A percentile compares a stretch with the other conserved stretches of the same genome.
phyloP scores from a whole-genome alignment of 1,284 basidiomycete species.

The Anthracocystis panici-leucophaei region DNA sequence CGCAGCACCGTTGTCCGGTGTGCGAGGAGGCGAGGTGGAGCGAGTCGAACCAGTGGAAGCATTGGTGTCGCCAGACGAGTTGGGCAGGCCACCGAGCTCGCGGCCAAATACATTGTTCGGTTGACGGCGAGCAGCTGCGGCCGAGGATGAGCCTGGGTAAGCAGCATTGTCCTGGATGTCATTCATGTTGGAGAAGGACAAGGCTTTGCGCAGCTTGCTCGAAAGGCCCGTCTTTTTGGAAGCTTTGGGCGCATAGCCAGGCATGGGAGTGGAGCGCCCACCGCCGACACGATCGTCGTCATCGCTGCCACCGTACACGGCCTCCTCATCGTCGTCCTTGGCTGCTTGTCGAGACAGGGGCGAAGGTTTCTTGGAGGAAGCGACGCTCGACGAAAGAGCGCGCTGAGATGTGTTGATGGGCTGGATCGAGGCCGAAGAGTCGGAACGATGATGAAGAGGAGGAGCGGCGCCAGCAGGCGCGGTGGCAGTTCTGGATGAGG shows the following conservation, averaged over 20 bases:
- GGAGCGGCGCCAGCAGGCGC: background rate
- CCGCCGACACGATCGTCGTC: slow-evolving; percentile 55
- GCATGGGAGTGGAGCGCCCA: slow-evolving; percentile 56
- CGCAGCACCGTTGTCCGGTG: slow-evolving; percentile 58
- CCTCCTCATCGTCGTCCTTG: slow-evolving; percentile 57
- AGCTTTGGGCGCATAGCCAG: slow-evolving; percentile 44
- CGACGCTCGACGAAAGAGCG: slow-evolving; percentile 19
- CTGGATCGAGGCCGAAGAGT: slow-evolving; percentile 38
- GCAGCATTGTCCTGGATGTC: slow-evolving; percentile 42
- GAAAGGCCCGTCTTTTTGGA: slow-evolving; percentile 60
- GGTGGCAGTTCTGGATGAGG: slow-evolving; percentile 27
- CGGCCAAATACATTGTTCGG: slow-evolving; percentile 28
- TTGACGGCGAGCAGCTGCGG: slow-evolving; percentile 20
- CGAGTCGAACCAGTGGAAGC: slow-evolving; percentile 61
- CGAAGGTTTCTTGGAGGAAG: slow-evolving; percentile 57
- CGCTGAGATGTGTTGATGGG: slow-evolving; percentile 35
- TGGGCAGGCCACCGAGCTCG: slow-evolving; percentile 40
- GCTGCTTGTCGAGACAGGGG: slow-evolving; percentile 55
- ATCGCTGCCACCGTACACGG: slow-evolving; percentile 60
- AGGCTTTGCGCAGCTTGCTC: slow-evolving; percentile 61
- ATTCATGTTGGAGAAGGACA: slow-evolving; percentile 61
- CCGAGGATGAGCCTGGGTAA: slow-evolving; percentile 8
- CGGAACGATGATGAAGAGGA: slow-evolving; percentile 32
- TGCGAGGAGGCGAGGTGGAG: slow-evolving; percentile 62
- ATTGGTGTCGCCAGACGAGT: slow-evolving; percentile 58